Evolutionary conservation across 768 basidiomycete genomes (phyloP), one percentile per base, ranked within the genome.

Genomic region (Hericium erinaceus): DNA sequence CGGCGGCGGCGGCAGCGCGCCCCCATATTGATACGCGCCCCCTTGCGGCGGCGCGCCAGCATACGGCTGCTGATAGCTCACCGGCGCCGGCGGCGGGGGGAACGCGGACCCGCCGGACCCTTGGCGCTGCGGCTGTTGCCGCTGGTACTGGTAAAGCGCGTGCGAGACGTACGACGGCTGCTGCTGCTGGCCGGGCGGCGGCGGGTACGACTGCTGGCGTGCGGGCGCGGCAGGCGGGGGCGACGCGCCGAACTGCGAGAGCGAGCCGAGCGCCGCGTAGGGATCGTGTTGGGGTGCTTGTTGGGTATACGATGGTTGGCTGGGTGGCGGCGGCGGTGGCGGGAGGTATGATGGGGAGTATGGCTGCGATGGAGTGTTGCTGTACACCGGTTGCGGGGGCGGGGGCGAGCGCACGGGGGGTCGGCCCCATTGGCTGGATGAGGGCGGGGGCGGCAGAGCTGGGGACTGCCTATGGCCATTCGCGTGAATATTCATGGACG

Each of bases 401-500:
- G 62, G 61, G 24, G 56, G 56, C 18, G 33, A 39, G 22, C 18
- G 52, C 33, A 11, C 52, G 48, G 15, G 38, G n/a, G 24, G n/a
- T 41, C 48, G 61, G 39, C 52, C 51, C 20, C 52, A 39, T 39
- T 68, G 59, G 13, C 62, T 56, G 57, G 72, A 64, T 49, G 67
- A 58, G 63, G 61, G 63, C 40, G 61, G 68, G n/a, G 57, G 61
- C 38, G 70, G 72, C 1, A 69, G 67, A 6, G 68, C 69, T n/a
- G 68, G 70, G 15, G 73, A 70, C 8, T 66, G 66, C 24, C 62
- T 63, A 9, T 71, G 60, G 28, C 66, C 62, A 33, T 57, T 62
- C 48, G 64, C 63, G 44, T 73, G 71, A 50, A 87, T 54, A 60
- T 66, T 81, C 80, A 89, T 79, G 0, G 79, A 76, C 1, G 80